A percentile compares a stretch with the other conserved stretches of the same genome.
Evolutionary conservation across 345 rosid species (phyloP).

Genomic region (Geranium brycei): DNA sequence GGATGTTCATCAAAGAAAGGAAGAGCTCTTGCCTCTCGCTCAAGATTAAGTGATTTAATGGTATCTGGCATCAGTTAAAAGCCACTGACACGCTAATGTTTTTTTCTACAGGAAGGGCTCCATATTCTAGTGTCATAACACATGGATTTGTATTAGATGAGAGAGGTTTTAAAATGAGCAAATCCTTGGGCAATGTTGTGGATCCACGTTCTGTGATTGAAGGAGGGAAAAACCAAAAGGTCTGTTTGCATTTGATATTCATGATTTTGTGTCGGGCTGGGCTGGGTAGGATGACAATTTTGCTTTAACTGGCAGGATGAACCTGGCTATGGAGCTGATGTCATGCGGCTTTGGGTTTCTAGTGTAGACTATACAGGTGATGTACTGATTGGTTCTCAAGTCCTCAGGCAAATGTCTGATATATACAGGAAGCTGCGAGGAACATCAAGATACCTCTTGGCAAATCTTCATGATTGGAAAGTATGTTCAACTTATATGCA

Average conservation of each 20-base stretch:
- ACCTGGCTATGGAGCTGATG: conserved; percentile 93
- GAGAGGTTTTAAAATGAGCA: conserved; percentile 95
- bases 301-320: conserved; percentile 50
- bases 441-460: conserved; percentile 79
- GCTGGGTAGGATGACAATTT: conserved; percentile 7
- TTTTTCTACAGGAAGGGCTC: conserved; percentile 54
- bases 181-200: conserved; percentile 85
- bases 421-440: conserved; percentile 85
- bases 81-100: neutral
- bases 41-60: neutral
- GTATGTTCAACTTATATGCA: conserved; percentile 26
- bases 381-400: conserved; percentile 71
- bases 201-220: conserved; percentile 71
- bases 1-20: neutral
- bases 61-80: neutral
- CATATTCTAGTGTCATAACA: conserved; percentile 67
- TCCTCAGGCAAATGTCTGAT: conserved; percentile 84
- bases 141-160: conserved; percentile 98
- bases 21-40: neutral
- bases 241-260: conserved; percentile 12
- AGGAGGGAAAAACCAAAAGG: conserved; percentile 79
- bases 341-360: conserved; percentile 92
- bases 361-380: conserved; percentile 91
- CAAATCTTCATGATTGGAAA: conserved; percentile 91
- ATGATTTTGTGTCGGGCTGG: neutral